phyloP scores from a whole-genome alignment of 1,284 basidiomycete genomes.

The Ustilago curta region DNA sequence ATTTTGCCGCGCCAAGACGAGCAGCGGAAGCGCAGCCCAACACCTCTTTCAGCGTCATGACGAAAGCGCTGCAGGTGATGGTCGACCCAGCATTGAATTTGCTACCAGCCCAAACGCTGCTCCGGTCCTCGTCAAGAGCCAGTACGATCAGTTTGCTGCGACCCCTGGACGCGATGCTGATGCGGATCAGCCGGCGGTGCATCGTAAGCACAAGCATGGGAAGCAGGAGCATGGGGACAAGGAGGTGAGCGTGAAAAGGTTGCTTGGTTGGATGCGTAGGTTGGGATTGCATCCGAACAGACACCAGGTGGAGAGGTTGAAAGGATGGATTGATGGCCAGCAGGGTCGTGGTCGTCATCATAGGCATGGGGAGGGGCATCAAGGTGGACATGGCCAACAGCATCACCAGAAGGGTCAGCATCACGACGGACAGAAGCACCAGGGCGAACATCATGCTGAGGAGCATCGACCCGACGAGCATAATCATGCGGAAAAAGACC shows the following conservation, averaged over 20 bases:
- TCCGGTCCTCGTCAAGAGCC: constrained; percentile 6
- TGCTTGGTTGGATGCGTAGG: constrained; percentile 18
- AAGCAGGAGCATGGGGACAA: not conserved
- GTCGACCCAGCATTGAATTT: constrained; percentile 7
- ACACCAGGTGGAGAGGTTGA: constrained; percentile 11
- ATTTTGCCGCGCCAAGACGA: not conserved
- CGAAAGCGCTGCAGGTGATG: not conserved
- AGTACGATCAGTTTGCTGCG: constrained; percentile 28
- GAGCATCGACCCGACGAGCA: not conserved
- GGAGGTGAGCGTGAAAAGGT: constrained; percentile 3
- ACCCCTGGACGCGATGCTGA: not conserved
- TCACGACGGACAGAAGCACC: not conserved
- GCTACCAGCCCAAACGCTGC: not conserved
- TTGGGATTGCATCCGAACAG: constrained; percentile 13
- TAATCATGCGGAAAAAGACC: too few relatives aligned
- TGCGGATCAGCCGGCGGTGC: not conserved
- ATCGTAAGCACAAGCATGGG: not conserved
- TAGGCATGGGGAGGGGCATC: not conserved
- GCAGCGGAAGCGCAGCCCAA: not conserved
- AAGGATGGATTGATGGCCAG: not conserved
- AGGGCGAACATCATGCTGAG: not conserved
- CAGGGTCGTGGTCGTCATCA: not conserved
- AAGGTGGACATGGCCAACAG: not conserved
- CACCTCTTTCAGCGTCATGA: constrained; percentile 5
- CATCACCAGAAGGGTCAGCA: not conserved